Evolutionary conservation across 495 filamentous ascomycete species (phyloP).

Genomic region (Penicillium ucsense): DNA sequence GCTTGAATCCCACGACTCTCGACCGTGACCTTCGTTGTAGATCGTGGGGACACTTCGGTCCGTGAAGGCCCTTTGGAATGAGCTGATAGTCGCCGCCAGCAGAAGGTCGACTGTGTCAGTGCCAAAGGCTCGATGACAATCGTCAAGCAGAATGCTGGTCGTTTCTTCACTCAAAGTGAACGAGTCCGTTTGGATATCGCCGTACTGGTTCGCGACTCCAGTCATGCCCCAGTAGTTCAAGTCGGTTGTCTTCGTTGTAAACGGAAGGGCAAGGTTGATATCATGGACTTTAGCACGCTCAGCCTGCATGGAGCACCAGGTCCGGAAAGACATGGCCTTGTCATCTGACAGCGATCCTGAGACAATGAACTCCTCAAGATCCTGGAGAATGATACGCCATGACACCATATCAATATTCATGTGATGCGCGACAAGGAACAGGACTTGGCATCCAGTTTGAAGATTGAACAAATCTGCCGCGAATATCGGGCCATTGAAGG

Average conservation of each 20-base stretch:
- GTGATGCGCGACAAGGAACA: conserved; percentile 61
- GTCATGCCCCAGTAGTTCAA: conserved; percentile 47
- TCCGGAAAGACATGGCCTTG: conserved; percentile 50
- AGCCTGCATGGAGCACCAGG: conserved; percentile 45
- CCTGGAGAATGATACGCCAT: conserved; percentile 58
- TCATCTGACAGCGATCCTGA: conserved; percentile 27
- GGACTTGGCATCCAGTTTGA: conserved; percentile 39
- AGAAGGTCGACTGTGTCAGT: conserved; percentile 48
- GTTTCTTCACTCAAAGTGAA: conserved; percentile 36
- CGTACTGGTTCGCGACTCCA: conserved; percentile 33
- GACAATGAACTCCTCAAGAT: conserved; percentile 53
- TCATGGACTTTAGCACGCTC: conserved; percentile 24
- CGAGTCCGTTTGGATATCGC: conserved; percentile 32
- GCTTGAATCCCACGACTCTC: conserved; percentile 38
- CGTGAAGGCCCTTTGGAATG: conserved; percentile 37
- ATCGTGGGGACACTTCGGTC: conserved; percentile 48
- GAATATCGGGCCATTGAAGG: conserved; percentile 33
- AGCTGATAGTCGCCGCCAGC: conserved; percentile 39
- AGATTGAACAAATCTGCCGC: conserved; percentile 43
- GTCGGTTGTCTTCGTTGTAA: conserved; percentile 22
- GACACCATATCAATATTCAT: conserved; percentile 62
- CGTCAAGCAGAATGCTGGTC: conserved; percentile 33
- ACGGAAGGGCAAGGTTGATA: conserved; percentile 20
- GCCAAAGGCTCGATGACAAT: conserved; percentile 34
- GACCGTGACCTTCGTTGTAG: conserved; percentile 48